Evolutionary conservation across 805 yeast genomes (phyloP).

Genomic region (Pichia manshurica): DNA sequence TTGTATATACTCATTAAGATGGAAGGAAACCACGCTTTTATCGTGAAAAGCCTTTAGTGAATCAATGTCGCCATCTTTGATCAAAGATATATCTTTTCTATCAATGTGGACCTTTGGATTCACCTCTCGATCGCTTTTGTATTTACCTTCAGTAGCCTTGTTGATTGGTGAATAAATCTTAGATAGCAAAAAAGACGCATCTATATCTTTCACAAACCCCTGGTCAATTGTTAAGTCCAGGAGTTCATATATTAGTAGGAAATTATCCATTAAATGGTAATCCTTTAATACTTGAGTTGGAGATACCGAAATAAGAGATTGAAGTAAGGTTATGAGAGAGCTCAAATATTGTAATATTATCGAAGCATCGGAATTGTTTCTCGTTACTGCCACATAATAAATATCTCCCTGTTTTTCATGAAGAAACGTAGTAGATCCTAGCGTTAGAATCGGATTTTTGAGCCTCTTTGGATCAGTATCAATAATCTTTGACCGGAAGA

Average conservation of each 20-base stretch:
- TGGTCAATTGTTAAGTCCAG: conserved; percentile 71
- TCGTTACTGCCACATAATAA: conserved; percentile 84
- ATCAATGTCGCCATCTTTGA: neutral
- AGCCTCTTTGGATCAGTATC: conserved; percentile 43
- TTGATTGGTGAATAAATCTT: conserved; percentile 22
- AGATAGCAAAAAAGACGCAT: conserved; percentile 37
- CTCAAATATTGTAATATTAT: conserved; percentile 72
- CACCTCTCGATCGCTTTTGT: neutral
- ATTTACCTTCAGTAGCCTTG: conserved; percentile 4
- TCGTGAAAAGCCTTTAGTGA: neutral
- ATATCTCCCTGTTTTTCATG: conserved; percentile 58
- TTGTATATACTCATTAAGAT: conserved; percentile 5
- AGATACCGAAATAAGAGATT: conserved; percentile 30
- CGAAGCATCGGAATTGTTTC: conserved; percentile 83
- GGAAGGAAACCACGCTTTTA: conserved; percentile 1
- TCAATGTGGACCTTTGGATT: neutral
- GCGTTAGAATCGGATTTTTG: conserved; percentile 66
- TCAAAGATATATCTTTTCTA: neutral
- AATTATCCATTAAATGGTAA: conserved; percentile 48
- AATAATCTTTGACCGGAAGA: conserved; percentile 89
- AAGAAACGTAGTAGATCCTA: conserved; percentile 89
- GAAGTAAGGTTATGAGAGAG: conserved; percentile 50
- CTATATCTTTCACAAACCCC: conserved; percentile 72
- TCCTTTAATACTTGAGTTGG: conserved; percentile 32
- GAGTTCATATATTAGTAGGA: conserved; percentile 65